A percentile compares a stretch with the other conserved stretches of the same genome.
Evolutionary conservation across 148 eudicot species (phyloP).

Genomic region (Persicaria maculosa): DNA sequence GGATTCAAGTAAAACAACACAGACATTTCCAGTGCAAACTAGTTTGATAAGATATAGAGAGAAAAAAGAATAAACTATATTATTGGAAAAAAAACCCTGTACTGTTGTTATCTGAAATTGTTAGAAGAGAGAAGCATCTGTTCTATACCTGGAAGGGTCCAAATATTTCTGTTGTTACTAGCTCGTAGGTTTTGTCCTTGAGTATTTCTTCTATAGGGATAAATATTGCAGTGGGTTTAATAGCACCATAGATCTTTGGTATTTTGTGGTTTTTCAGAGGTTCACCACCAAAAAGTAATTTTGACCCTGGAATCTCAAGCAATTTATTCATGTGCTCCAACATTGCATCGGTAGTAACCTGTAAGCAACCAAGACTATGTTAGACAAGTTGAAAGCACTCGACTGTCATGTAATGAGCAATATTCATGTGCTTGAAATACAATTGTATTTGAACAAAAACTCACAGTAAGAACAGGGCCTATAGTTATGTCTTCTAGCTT

Average conservation of each 20-base stretch:
- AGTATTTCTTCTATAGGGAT: slow-evolving; percentile 85
- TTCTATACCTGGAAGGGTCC: slow-evolving; percentile 82
- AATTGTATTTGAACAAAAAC: slow-evolving; percentile 12
- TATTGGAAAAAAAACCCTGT: background rate
- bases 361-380: slow-evolving; percentile 12
- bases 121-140: background rate
- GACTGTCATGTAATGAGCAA: background rate
- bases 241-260: slow-evolving; percentile 81
- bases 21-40: background rate
- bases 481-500: slow-evolving; percentile 72
- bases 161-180: slow-evolving; percentile 79
- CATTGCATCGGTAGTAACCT: slow-evolving; percentile 90
- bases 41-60: background rate
- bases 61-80: background rate
- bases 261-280: slow-evolving; percentile 71
- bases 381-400: background rate
- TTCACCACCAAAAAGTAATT: slow-evolving; percentile 82
- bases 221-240: slow-evolving; percentile 88
- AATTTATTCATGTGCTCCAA: slow-evolving; percentile 61
- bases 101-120: background rate
- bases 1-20: background rate
- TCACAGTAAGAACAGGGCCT: slow-evolving; percentile 87
- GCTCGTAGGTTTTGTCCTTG: slow-evolving; percentile 65
- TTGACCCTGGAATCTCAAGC: slow-evolving; percentile 78
- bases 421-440: background rate